Base-by-base conservation (phyloP, 1,284 basidiomycete genomes). In the Quambalaria eucalypti region DNA sequence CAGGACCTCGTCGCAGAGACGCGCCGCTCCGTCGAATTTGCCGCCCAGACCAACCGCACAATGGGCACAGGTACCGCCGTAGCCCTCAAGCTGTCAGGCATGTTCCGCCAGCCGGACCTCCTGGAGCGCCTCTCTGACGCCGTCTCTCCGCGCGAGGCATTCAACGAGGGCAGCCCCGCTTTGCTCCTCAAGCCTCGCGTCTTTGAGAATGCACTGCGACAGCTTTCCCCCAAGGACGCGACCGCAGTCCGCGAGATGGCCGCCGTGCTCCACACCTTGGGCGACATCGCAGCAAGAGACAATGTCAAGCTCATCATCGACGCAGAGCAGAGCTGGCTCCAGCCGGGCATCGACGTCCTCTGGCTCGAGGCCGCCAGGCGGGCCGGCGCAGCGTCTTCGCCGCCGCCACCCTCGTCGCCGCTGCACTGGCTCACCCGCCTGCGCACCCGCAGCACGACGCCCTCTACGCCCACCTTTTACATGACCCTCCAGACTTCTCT, bases 401-500 rank as follows among this genome's bases (percentile, higher is more conserved):
- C n/a, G n/a, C n/a, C n/a, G n/a, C n/a, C n/a, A n/a, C n/a, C n/a
- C n/a, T n/a, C n/a, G n/a, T n/a, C n/a, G n/a, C n/a, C n/a, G n/a
- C n/a, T n/a, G n/a, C 65, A 71, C 46, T 69, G 16, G 36, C 36
- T 14, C 4, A 39, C 16, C 36, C 36, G 16, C 3, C 36, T 39
- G 16, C 21, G 4, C 36, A 39, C 36, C 21, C 16, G 16, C 21
- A 21, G 16, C 36, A n/a, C 36, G 16, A 26, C 60, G 67, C 4
- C 69, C 68, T 3, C 55, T 69, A 28, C 25, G 42, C 36, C 36
- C 36, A 46, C 42, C 21, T 52, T 71, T 54, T 71, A 62, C 62
- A 69, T 68, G 53, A 71, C 69, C 4, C 68, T 61, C 60, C 54
- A 71, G 54, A 64, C 69, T 10, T 71, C 69, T 52, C 59, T 64